Evolutionary conservation across 2,329 filamentous ascomycete genomes (phyloP), one percentile per base, ranked within the genome.

Genomic region (Rhynchosporium agropyri): DNA sequence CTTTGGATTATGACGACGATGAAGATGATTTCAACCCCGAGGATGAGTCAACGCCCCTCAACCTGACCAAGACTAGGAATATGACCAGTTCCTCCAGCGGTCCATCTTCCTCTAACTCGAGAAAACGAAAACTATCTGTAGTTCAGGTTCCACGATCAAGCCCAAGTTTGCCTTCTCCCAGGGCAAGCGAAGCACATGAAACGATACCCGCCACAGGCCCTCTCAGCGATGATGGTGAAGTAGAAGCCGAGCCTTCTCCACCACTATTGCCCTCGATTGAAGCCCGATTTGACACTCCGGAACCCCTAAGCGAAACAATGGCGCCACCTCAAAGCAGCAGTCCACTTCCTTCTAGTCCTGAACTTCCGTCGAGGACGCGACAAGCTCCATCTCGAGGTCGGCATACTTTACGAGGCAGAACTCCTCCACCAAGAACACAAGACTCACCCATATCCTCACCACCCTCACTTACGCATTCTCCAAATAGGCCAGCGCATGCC

Each of bases 31-130:
- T 85, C 71, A 81, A 79, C 58, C 88, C 82, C 0, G 86, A 90
- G 62, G 86, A 85, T 33, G 87, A 89, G 76, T 88, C 87, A 15
- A 91, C 89, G 6, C 88, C 88, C 3, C 71, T 89, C 31, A 83
- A 85, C 63, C 75, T 81, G 26, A 77, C 77, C 42, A 81, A 78
- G 64, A 77, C 76, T 46, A 74, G 74, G n/a, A 70, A 73, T 42
- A 33, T 55, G 56, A 55, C 63, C 15, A 59, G 58, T 26, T 65
- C 63, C 8, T 65, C 63, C 4, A 42, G n/a, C 48, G 62, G n/a
- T 50, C 33, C 50, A 42, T 62, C 63, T 20, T 75, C 74, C 49
- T 69, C 70, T 26, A 77, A 76, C 58, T 75, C 81, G 8, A 79
- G 80, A 56, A 88, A 88, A 72, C 79, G 85, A 48, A 88, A 87